phyloP scores from a whole-genome alignment of 495 filamentous ascomycete species.

The Neurospora discreta region DNA sequence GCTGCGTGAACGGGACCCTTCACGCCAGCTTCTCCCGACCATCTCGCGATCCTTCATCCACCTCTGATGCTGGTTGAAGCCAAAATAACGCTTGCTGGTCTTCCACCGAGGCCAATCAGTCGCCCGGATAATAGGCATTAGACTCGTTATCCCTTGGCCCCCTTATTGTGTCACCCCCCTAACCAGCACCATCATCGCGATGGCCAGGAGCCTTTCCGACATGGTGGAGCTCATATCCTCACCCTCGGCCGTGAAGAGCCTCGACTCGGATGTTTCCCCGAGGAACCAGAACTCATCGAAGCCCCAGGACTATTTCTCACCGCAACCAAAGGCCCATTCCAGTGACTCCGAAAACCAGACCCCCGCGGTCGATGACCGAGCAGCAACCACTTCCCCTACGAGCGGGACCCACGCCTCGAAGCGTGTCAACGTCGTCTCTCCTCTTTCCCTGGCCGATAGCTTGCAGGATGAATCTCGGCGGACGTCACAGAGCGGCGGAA shows the following conservation, averaged over 20 bases:
- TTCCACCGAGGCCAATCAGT: conserved; percentile 32
- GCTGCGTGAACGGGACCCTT: background rate
- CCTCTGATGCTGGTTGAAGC: conserved; percentile 30
- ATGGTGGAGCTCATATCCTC: conserved; percentile 19
- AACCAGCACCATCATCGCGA: conserved; percentile 8
- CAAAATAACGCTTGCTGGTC: conserved; percentile 36
- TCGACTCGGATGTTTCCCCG: conserved; percentile 30
- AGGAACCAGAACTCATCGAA: conserved; percentile 19
- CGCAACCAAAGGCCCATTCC: background rate
- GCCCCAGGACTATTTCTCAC: conserved; percentile 28
- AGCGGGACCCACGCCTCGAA: conserved; percentile 12
- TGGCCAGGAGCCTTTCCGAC: conserved; percentile 16
- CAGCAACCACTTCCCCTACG: background rate
- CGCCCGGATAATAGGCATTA: conserved; percentile 25
- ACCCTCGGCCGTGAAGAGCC: conserved; percentile 21
- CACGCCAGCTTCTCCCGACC: background rate
- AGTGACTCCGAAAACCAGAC: background rate
- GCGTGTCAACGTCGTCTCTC: conserved; percentile 13
- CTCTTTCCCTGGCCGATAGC: conserved; percentile 11
- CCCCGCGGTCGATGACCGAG: background rate
- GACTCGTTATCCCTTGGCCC: conserved; percentile 1
- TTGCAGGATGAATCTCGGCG: conserved; percentile 11
- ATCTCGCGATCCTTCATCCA: background rate
- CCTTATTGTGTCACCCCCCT: background rate
- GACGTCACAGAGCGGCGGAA: conserved; percentile 9